Base-by-base conservation (phyloP, 495 filamentous ascomycete genomes). In the Aspergillus bridgeri region DNA sequence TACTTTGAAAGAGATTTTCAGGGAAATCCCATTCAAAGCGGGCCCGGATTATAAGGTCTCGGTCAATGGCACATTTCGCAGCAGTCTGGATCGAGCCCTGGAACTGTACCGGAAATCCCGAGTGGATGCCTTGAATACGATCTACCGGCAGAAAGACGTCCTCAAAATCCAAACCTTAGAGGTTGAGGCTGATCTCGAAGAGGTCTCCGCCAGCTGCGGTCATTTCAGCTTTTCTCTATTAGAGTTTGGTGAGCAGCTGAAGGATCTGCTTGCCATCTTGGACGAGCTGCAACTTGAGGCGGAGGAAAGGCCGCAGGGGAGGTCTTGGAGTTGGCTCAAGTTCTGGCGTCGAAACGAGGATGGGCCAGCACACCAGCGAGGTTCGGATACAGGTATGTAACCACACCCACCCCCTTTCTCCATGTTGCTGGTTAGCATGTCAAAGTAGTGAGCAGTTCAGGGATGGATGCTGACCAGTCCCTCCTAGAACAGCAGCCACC, bases 161-260 rank as follows among this genome's bases (percentile, higher is more conserved):
- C 81, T 83, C 42, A 83, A 82, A 54, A 73, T 84, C 5, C 78
- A 83, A 27, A 81, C 83, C 2, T 76, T 89, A 29, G 86, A 86
- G 43, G 77, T 90, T n/a, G 88, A 93, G 58, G 94, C 94, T 6
- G 94, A 96, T 66, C 88, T 96, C 50, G 94, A 98, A 69, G 94
- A 98, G 70, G 91, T 98, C 8, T 90, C 92, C 27, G 94, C 94
- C 5, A 93, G 90, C 46, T 98, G 94, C 65, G 92, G 93, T 3
- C 91, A 98, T 66, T 98, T 97, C 68, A 90, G 87, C 65, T 96
- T 91, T 64, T 92, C 89, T 19, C 76, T 98, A 23, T 80, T 92
- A 55, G 87, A 91, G 60, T 91, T 98, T 69, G 92, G 91, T 0
- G 89, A 96, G 65, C 91, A 96, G 66, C 87, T 96, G 78, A 82